These are phyloP conservation scores for Cercophora sp. DNA, from an alignment of 495 filamentous ascomycete genomes.

Conservation along the genomic window DNA sequence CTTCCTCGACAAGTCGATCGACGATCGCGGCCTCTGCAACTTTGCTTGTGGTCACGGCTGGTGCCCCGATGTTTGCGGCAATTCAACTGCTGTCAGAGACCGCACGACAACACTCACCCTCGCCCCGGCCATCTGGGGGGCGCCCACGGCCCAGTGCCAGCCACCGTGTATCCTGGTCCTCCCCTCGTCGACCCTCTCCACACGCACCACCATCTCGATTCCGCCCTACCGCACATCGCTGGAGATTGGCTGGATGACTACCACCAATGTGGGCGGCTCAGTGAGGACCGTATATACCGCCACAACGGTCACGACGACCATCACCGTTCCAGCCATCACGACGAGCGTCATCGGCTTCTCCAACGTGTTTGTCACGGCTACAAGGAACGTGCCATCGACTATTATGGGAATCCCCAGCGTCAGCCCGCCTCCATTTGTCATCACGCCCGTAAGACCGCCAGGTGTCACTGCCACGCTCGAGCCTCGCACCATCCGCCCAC, in stretches of 20 bases:
- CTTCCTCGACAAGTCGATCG: background rate
- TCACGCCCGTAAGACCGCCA: background rate
- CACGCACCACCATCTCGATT: background rate
- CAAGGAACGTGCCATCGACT: background rate
- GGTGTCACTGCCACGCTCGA: background rate
- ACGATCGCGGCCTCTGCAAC: conserved; percentile 7
- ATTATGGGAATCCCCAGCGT: background rate
- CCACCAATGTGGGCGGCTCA: background rate
- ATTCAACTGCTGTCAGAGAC: too few relatives aligned
- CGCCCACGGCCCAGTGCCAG: background rate
- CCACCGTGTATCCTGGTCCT: background rate
- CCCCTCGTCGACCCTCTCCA: background rate
- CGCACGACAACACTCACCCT: background rate
- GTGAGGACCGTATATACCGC: background rate
- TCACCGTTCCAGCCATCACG: background rate
- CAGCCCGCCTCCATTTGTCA: background rate
- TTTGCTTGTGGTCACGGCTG: conserved; percentile 6
- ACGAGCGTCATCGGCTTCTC: background rate
- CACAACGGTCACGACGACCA: background rate
- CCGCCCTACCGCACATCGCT: background rate
- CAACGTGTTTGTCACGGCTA: background rate
- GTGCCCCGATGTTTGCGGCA: background rate
- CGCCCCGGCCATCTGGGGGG: background rate
- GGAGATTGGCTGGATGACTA: background rate
- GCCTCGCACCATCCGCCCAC: background rate